phyloP scores from a whole-genome alignment of 306 rosid species.

The Alnus glutinosa region DNA sequence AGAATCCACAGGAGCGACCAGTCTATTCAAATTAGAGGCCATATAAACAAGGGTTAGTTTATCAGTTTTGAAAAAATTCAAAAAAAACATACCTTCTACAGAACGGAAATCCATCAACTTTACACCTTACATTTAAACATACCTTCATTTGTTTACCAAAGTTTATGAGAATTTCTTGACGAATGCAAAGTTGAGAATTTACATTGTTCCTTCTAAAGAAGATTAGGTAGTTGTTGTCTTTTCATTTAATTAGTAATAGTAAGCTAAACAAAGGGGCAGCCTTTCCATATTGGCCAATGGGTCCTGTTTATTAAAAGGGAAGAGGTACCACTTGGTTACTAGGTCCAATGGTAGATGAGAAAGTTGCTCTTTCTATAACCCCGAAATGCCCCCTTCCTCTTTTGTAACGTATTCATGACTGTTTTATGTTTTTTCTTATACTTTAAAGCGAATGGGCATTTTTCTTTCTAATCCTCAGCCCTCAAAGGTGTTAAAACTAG shows the following conservation, averaged over 20 bases:
- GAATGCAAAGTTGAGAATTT: not conserved
- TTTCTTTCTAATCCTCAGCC: constrained; percentile 53
- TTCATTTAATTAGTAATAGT: not conserved
- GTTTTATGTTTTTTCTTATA: not conserved
- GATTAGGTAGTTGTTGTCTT: not conserved
- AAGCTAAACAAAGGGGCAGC: not conserved
- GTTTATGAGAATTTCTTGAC: not conserved
- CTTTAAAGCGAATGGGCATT: constrained; percentile 1
- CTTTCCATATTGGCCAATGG: not conserved
- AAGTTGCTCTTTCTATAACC: not conserved
- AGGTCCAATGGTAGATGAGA: not conserved
- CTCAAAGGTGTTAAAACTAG: constrained; percentile 77
- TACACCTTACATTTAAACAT: not conserved
- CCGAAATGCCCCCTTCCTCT: not conserved
- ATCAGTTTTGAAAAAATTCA: no score
- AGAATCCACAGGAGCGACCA: no score
- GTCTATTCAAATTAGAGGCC: no score
- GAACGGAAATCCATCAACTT: no score
- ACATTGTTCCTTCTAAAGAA: not conserved
- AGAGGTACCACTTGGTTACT: not conserved
- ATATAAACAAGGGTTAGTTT: no score
- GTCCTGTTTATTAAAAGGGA: not conserved
- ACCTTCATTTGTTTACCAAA: not conserved
- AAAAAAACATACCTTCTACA: no score
- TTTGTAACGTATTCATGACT: not conserved